A percentile compares a stretch with the other conserved stretches of the same genome.
phyloP scores from a whole-genome alignment of 768 basidiomycete species.

The Mycena vulgaris region DNA sequence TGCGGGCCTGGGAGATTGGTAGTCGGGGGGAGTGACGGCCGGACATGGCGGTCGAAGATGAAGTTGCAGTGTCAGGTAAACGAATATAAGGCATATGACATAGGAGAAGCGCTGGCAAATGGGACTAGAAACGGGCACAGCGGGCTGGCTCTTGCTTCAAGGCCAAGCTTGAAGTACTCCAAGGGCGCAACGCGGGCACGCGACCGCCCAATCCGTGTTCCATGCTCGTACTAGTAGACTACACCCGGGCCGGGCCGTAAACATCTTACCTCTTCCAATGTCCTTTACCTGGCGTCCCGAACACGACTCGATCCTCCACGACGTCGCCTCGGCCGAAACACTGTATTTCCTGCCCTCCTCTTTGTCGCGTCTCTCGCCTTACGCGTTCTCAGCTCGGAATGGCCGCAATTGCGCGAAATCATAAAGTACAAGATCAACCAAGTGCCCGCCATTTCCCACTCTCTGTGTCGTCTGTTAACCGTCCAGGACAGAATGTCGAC shows the following conservation, averaged over 20 bases:
- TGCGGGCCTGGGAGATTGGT: slow-evolving; percentile 46
- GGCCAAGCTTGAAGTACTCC: too few species aligned
- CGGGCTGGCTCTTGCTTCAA: too few species aligned
- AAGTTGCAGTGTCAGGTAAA: background rate
- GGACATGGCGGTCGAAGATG: slow-evolving; percentile 6
- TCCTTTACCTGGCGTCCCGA: slow-evolving; percentile 56
- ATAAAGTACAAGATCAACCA: slow-evolving; percentile 81
- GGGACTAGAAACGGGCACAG: too few species aligned
- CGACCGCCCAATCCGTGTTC: too few species aligned
- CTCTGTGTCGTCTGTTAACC: slow-evolving; percentile 4
- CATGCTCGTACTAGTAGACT: too few species aligned
- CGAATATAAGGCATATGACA: slow-evolving; percentile 3
- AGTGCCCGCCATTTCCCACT: slow-evolving; percentile 55
- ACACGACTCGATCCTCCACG: slow-evolving; percentile 70
- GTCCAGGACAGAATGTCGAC: slow-evolving; percentile 61
- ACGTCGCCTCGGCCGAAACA: slow-evolving; percentile 75
- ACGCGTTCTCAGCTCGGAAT: slow-evolving; percentile 68
- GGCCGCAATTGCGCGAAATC: slow-evolving; percentile 77
- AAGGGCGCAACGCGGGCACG: too few species aligned
- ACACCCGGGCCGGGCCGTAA: too few species aligned
- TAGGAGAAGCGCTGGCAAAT: too few species aligned
- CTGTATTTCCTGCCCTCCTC: slow-evolving; percentile 58
- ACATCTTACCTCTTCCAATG: background rate
- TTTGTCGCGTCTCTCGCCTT: background rate
- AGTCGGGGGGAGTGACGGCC: too few species aligned